Base-by-base conservation (phyloP, 2,329 filamentous ascomycete species). In the Trichoderma sp. region DNA sequence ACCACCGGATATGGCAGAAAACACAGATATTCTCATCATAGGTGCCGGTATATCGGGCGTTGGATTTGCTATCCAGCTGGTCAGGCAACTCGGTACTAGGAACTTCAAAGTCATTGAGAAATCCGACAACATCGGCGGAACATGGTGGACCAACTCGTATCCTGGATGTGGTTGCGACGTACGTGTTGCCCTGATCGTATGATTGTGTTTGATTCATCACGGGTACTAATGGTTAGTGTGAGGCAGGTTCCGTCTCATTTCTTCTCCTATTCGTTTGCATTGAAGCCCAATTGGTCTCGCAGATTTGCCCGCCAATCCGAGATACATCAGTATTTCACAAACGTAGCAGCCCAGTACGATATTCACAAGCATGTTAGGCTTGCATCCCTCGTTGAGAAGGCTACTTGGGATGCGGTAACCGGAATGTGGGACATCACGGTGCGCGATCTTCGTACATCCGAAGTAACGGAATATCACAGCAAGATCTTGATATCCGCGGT, bases 31-130 rank as follows among this genome's bases (percentile, higher is more conserved):
- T n/a, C 65, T 74, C 9, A 71, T 74, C 17, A 73, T 74, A 9
- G 72, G 71, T 7, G 70, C 68, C 2, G 72, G 72, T 17, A 74
- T 74, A 69, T 73, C 71, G 2, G 72, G 72, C 0, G 67, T 74
- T 28, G 69, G 69, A 1, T 63, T 73, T 6, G 71, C 67, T 3
- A 56, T 74, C 1, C 71, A 72, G 15, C 39, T 73, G 1, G 47
- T 73, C 1, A 63, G 67, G 0, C 58, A 71, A 2, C 66, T 69
- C 3, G 51, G 64, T 3, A 68, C 65, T 2, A 65, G 69, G 21
- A 70, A 66, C 17, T 74, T 74, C 26, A 67, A 70, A 12, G 67
- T 74, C 3, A 65, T 72, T 3, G 72, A 74, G 10, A 74, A 69
- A 28, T 64, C 65, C 0, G 59, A 65, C 15, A 66, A 68, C 0